These are phyloP conservation scores for Pestalotiopsis fici DNA, from an alignment of 2,329 filamentous ascomycete species.

Conservation along the genomic window DNA sequence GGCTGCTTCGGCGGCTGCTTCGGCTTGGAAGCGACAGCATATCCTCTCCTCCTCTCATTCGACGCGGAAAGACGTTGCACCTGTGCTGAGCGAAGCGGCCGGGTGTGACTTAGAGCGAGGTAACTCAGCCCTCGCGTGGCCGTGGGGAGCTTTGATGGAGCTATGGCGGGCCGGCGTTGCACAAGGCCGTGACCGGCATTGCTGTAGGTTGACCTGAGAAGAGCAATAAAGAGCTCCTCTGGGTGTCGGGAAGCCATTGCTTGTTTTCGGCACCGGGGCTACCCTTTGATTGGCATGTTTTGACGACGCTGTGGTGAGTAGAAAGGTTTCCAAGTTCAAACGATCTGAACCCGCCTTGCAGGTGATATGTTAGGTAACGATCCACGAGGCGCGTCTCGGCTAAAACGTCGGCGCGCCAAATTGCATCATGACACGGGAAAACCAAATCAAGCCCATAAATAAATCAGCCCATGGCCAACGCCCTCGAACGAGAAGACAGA, in stretches of 20 bases:
- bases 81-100: slow-evolving; percentile 1
- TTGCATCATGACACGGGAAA: not conserved
- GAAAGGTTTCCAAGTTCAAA: not conserved
- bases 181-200: slow-evolving; percentile 20
- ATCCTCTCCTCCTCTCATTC: slow-evolving; percentile 13
- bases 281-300: slow-evolving; percentile 3
- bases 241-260: slow-evolving; percentile 26
- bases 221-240: slow-evolving; percentile 26
- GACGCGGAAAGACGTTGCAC: slow-evolving; percentile 3
- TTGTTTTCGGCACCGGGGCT: slow-evolving; percentile 14
- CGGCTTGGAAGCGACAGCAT: slow-evolving; percentile 14
- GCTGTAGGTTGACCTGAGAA: slow-evolving; percentile 24
- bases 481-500: not conserved
- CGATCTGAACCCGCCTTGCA: not conserved
- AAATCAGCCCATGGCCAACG: not conserved
- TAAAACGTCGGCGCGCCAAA: slow-evolving; percentile 3
- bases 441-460: not conserved
- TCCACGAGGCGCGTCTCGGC: slow-evolving; percentile 1
- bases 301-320: not conserved
- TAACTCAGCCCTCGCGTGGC: not conserved
- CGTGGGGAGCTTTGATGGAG: slow-evolving; percentile 12
- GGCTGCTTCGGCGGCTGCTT: slow-evolving; percentile 9
- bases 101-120: slow-evolving; percentile 9
- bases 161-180: slow-evolving; percentile 12
- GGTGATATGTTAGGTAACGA: not conserved